These are phyloP conservation scores for Psilocybe cubensis DNA, from an alignment of 768 basidiomycete genomes.

Conservation along the genomic window DNA sequence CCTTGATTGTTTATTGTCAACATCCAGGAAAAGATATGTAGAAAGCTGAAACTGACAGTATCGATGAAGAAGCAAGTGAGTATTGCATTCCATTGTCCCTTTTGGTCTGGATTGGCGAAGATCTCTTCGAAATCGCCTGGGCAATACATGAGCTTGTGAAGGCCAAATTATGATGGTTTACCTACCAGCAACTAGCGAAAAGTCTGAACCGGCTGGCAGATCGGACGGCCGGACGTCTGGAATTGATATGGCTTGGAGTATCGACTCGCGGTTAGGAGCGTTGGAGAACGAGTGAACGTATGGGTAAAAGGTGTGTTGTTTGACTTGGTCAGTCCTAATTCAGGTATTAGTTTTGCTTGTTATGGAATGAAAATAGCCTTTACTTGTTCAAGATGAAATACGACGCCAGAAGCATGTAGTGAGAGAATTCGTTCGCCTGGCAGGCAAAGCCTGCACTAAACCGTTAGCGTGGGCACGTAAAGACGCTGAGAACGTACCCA, in stretches of 20 bases:
- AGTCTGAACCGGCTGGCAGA: slow-evolving; percentile 65
- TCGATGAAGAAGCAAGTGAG: slow-evolving; percentile 98
- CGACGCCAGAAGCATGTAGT: slow-evolving; percentile 92
- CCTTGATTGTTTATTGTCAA: slow-evolving; percentile 46
- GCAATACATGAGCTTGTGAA: no score
- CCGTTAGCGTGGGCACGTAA: neutral
- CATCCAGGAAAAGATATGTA: neutral
- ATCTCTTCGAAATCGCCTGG: slow-evolving; percentile 92
- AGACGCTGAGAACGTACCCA: slow-evolving; percentile 49
- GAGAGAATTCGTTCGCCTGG: slow-evolving; percentile 95
- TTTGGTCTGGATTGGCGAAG: slow-evolving; percentile 71
- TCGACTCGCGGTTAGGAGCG: slow-evolving; percentile 53
- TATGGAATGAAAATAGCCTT: slow-evolving; percentile 14
- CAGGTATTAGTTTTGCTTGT: slow-evolving; percentile 18
- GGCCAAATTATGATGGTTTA: no score
- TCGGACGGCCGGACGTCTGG: slow-evolving; percentile 85
- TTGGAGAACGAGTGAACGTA: slow-evolving; percentile 95
- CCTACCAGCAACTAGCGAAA: slow-evolving; percentile 86
- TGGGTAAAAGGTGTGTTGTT: slow-evolving; percentile 80
- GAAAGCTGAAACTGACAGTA: slow-evolving; percentile 55
- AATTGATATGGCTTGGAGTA: slow-evolving; percentile 71
- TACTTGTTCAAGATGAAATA: slow-evolving; percentile 88
- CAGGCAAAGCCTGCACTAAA: slow-evolving; percentile 75
- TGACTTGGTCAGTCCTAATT: slow-evolving; percentile 67
- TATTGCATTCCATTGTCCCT: slow-evolving; percentile 85